Evolutionary conservation across 208 protist species (phyloP).

Genomic region (Trypanosomatidae sp.): DNA sequence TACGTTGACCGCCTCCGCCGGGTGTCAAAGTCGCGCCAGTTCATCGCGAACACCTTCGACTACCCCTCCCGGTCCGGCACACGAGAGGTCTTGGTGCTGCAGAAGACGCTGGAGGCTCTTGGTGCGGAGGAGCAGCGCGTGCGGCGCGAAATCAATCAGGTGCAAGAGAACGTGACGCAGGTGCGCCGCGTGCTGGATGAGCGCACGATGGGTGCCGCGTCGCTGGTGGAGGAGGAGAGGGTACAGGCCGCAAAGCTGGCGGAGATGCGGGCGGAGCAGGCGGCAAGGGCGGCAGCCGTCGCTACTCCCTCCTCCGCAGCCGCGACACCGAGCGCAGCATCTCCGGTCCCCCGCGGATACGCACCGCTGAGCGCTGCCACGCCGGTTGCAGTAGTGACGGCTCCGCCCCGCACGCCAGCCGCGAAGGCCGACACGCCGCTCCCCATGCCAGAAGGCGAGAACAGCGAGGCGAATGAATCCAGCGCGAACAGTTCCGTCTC

Average conservation of each 20-base stretch:
- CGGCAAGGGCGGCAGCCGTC: background rate
- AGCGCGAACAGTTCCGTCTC: background rate
- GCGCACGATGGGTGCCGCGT: constrained; percentile 28
- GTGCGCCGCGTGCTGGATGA: constrained; percentile 36
- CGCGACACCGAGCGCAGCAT: too few species aligned
- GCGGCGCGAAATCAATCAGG: constrained; percentile 12
- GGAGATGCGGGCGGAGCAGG: background rate
- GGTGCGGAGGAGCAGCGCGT: constrained; percentile 20
- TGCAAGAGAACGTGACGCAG: constrained; percentile 23
- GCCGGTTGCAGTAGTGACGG: too few species aligned
- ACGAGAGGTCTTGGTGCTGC: constrained; percentile 53
- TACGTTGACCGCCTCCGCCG: constrained; percentile 33
- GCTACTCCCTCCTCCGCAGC: background rate
- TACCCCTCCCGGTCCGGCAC: constrained; percentile 52
- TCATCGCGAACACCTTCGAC: constrained; percentile 44
- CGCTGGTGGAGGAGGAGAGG: constrained; percentile 20
- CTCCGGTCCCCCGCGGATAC: background rate
- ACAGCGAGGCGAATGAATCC: background rate
- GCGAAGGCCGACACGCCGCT: background rate
- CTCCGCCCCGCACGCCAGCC: too few species aligned
- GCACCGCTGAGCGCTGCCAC: background rate
- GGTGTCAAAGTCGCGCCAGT: constrained; percentile 24
- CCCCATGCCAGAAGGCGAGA: background rate
- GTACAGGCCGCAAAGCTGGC: constrained; percentile 4
- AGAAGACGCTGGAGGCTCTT: constrained; percentile 40